A percentile compares a stretch with the other conserved stretches of the same genome.
These are phyloP conservation scores for Colletotrichum echinochloae DNA, from an alignment of 2,329 filamentous ascomycete species.

Conservation along the genomic window DNA sequence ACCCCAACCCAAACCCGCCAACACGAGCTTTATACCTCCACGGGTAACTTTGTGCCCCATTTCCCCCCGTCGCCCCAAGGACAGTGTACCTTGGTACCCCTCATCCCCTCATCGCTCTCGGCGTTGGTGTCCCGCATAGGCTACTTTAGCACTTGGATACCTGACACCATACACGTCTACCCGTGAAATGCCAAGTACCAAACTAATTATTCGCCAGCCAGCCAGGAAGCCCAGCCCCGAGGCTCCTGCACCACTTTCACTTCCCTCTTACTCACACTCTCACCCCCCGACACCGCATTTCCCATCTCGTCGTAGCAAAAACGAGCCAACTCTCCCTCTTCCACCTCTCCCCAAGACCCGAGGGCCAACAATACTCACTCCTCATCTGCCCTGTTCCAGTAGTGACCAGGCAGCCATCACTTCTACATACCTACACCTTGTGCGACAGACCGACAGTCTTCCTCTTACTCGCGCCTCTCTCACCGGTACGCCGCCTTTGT, in stretches of 20 bases:
- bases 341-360: conserved; percentile 7
- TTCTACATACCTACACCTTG: conserved; percentile 6
- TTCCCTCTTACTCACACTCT: conserved; percentile 22
- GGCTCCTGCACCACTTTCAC: conserved; percentile 21
- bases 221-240: conserved; percentile 35
- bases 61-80: conserved; percentile 16
- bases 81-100: conserved; percentile 23
- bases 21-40: conserved; percentile 10
- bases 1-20: neutral
- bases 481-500: conserved; percentile 4
- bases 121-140: conserved; percentile 34
- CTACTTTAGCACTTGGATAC: conserved; percentile 23
- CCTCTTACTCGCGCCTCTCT: neutral
- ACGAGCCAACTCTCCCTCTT: conserved; percentile 25
- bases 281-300: conserved; percentile 38
- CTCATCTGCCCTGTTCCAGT: conserved; percentile 12
- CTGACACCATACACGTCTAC: conserved; percentile 9
- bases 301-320: conserved; percentile 18
- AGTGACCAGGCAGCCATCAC: conserved; percentile 11
- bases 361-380: conserved; percentile 1
- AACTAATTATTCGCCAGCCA: conserved; percentile 39
- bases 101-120: conserved; percentile 18
- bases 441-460: conserved; percentile 16
- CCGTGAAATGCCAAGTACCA: conserved; percentile 30
- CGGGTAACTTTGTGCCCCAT: conserved; percentile 7